These are phyloP conservation scores for Chenopodium quinoa DNA, from an alignment of 148 eudicot genomes.

Conservation along the genomic window DNA sequence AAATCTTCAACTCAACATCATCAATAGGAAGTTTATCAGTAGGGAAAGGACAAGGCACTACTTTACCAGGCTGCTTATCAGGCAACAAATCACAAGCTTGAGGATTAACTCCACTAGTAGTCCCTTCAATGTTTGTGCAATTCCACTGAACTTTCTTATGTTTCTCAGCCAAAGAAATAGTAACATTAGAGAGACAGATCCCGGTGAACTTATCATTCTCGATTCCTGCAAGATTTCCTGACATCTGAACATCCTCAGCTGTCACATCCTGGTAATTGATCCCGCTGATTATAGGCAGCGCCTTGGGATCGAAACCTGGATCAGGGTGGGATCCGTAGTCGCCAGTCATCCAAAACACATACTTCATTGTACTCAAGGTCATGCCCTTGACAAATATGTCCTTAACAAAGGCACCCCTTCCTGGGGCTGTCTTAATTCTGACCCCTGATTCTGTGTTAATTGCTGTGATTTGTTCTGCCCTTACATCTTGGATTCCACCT, in stretches of 20 bases:
- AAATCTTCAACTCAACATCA: conserved; percentile 47
- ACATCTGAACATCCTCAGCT: conserved; percentile 82
- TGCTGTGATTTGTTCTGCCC: conserved; percentile 78
- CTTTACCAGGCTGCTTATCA: conserved; percentile 38
- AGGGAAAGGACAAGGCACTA: conserved; percentile 59
- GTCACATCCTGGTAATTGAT: conserved; percentile 67
- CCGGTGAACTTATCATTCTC: conserved; percentile 65
- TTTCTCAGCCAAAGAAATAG: conserved; percentile 49
- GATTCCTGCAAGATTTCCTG: conserved; percentile 68
- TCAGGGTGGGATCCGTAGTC: conserved; percentile 86
- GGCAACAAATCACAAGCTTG: conserved; percentile 60
- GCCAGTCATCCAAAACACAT: conserved; percentile 91
- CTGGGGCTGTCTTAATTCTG: conserved; percentile 72
- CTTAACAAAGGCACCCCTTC: conserved; percentile 78
- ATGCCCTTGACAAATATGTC: conserved; percentile 74
- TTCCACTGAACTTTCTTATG: conserved; percentile 72
- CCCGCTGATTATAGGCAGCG: conserved; percentile 56
- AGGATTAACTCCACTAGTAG: conserved; percentile 65
- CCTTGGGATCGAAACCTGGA: conserved; percentile 63
- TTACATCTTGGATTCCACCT: conserved; percentile 77
- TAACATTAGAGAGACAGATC: conserved; percentile 82
- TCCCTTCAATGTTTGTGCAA: conserved; percentile 63
- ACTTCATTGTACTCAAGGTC: conserved; percentile 78
- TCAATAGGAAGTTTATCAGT: conserved; percentile 59
- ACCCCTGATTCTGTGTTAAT: conserved; percentile 81